phyloP scores from a whole-genome alignment of 2,329 filamentous ascomycete species.

The Simplicillium sp. region DNA sequence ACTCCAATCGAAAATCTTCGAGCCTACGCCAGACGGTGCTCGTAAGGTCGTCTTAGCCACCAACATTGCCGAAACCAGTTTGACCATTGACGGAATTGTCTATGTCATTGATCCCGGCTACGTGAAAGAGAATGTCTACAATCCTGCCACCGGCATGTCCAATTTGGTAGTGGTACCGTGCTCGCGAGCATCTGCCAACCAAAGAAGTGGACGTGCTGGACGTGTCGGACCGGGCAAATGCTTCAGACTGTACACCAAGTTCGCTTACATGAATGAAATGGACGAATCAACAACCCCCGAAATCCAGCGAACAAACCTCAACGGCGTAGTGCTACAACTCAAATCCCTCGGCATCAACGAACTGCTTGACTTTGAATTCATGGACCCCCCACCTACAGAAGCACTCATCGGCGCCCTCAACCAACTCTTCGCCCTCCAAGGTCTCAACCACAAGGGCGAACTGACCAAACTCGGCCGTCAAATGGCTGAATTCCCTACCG shows the following conservation, averaged over 20 bases:
- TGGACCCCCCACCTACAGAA: conserved; percentile 86
- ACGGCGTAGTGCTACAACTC: conserved; percentile 71
- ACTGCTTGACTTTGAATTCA: conserved; percentile 88
- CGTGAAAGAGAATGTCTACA: conserved; percentile 92
- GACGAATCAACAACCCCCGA: conserved; percentile 88
- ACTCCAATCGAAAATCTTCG: conserved; percentile 86
- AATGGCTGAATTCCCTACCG: conserved; percentile 91
- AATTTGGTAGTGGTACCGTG: conserved; percentile 85
- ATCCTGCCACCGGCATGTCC: conserved; percentile 85
- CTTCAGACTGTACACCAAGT: conserved; percentile 89
- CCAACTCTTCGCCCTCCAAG: conserved; percentile 82
- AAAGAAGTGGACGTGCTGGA: conserved; percentile 84
- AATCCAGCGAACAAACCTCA: conserved; percentile 85
- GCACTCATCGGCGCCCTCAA: conserved; percentile 84
- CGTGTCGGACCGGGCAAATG: conserved; percentile 88
- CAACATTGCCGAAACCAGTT: conserved; percentile 91
- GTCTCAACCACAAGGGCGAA: conserved; percentile 78
- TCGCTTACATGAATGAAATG: conserved; percentile 89
- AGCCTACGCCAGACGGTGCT: conserved; percentile 75
- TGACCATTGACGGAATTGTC: conserved; percentile 93
- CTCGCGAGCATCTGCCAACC: conserved; percentile 84
- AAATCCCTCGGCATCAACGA: conserved; percentile 91
- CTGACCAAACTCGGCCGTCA: conserved; percentile 85
- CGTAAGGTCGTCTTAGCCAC: conserved; percentile 91
- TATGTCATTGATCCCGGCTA: conserved; percentile 95